These are phyloP conservation scores for Candida peoriensis DNA, from an alignment of 805 yeast genomes.

Conservation along the genomic window DNA sequence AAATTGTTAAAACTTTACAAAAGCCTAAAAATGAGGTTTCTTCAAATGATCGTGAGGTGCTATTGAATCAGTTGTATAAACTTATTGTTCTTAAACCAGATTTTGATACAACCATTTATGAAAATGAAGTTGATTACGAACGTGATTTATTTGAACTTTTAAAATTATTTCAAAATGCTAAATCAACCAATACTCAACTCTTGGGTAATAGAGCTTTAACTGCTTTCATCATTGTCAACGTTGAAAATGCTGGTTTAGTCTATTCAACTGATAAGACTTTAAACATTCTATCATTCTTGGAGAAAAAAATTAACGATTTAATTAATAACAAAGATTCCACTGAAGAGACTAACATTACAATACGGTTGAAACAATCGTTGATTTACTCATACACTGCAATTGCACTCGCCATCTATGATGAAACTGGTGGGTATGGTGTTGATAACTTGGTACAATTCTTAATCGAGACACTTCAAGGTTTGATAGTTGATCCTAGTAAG, in stretches of 20 bases:
- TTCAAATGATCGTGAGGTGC: constrained; percentile 20
- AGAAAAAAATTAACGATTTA: constrained; percentile 16
- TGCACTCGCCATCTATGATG: constrained; percentile 19
- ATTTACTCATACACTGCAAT: constrained; percentile 22
- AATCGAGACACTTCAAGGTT: constrained; percentile 12
- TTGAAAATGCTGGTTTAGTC: constrained; percentile 19
- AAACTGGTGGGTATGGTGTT: constrained; percentile 24
- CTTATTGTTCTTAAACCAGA: constrained; percentile 16
- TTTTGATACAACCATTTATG: constrained; percentile 10
- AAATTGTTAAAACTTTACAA: constrained; percentile 16
- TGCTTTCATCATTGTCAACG: constrained; percentile 19
- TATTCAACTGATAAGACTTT: constrained; percentile 13
- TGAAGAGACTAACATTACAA: constrained; percentile 11
- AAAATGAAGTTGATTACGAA: constrained; percentile 13
- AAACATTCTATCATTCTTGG: constrained; percentile 14
- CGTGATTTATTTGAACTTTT: constrained; percentile 14
- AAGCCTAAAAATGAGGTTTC: constrained; percentile 18
- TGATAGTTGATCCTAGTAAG: constrained; percentile 6
- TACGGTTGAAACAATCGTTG: constrained; percentile 13
- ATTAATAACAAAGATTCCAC: too few relatives aligned
- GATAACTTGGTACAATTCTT: constrained; percentile 17
- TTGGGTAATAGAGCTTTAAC: constrained; percentile 15
- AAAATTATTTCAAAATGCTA: constrained; percentile 15
- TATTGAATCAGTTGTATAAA: constrained; percentile 21
- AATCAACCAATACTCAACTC: constrained; percentile 13